These are phyloP conservation scores for Zea luxurians DNA, from an alignment of 176 grass and related monocot species.

Conservation along the genomic window DNA sequence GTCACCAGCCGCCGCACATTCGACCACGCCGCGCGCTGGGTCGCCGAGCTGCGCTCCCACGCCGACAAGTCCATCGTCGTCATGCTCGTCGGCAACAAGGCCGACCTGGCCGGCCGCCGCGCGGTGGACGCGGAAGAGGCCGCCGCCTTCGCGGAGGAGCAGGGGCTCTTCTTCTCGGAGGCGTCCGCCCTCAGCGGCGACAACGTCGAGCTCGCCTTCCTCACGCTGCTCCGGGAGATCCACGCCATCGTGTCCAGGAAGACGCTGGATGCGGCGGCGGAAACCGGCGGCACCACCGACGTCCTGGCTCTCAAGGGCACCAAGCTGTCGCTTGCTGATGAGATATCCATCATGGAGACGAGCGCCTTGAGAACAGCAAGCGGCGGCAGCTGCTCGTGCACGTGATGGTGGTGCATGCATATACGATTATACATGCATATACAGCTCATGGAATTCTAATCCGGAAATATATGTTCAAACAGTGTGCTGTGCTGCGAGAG, in stretches of 20 bases:
- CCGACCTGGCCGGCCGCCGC: constrained; percentile 35
- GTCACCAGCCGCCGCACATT: constrained; percentile 57
- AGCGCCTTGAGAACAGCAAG: constrained; percentile 60
- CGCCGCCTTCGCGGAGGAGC: constrained; percentile 66
- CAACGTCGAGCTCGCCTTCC: constrained; percentile 71
- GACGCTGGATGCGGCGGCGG: constrained; percentile 43
- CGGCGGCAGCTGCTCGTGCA: constrained; percentile 70
- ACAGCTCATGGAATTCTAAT: no score
- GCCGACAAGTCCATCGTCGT: constrained; percentile 80
- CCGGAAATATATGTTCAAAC: not conserved
- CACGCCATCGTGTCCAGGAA: constrained; percentile 61
- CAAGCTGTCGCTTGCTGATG: constrained; percentile 36
- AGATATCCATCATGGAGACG: constrained; percentile 75
- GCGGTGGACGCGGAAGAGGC: constrained; percentile 53
- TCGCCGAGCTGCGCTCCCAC: constrained; percentile 66
- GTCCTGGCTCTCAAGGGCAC: constrained; percentile 61
- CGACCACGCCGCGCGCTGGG: constrained; percentile 61
- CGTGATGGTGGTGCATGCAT: constrained; percentile 8
- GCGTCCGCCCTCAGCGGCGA: constrained; percentile 79
- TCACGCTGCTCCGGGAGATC: constrained; percentile 61
- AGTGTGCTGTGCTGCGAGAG: not conserved
- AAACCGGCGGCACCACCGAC: not conserved
- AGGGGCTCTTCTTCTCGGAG: constrained; percentile 92
- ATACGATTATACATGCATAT: no score
- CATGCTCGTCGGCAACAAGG: constrained; percentile 89